phyloP scores from a whole-genome alignment of 2,329 filamentous ascomycete species.

The Ophiosphaerella korrae region DNA sequence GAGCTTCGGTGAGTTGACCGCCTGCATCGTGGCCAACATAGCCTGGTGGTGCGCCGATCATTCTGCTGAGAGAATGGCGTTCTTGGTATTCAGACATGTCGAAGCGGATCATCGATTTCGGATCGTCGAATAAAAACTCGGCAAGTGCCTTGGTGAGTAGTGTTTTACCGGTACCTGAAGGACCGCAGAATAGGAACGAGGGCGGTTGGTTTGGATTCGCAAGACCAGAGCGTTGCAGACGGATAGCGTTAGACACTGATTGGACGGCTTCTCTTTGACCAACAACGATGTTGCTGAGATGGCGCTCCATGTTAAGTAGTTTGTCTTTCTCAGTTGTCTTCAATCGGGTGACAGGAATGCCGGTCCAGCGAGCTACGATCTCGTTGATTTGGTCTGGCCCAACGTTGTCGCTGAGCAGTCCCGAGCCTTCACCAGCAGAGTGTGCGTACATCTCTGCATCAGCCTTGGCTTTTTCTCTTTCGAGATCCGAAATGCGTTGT shows the following conservation, averaged over 20 bases:
- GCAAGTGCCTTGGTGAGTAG: conserved; percentile 94
- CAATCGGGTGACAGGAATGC: conserved; percentile 91
- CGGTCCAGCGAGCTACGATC: conserved; percentile 97
- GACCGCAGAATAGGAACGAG: conserved; percentile 98
- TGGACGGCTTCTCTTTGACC: conserved; percentile 93
- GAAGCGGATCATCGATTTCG: conserved; percentile 97
- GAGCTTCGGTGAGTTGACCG: conserved; percentile 91
- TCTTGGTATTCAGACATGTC: conserved; percentile 99
- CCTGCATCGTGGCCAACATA: conserved; percentile 97
- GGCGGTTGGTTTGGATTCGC: conserved; percentile 96
- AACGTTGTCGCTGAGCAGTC: conserved; percentile 89
- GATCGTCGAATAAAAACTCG: conserved; percentile 96
- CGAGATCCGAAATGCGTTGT: conserved; percentile 76
- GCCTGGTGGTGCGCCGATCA: conserved; percentile 96
- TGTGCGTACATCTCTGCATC: conserved; percentile 68
- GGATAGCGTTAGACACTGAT: conserved; percentile 93
- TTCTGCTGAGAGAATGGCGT: conserved; percentile 89
- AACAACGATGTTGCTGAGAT: conserved; percentile 81
- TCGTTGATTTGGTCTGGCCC: conserved; percentile 99
- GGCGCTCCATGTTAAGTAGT: conserved; percentile 94
- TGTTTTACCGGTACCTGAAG: conserved; percentile 97
- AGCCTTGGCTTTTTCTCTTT: conserved; percentile 76
- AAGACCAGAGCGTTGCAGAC: conserved; percentile 91
- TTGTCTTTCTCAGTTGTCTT: conserved; percentile 98
- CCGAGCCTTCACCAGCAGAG: conserved; percentile 61